Evolutionary conservation across 148 eudicot genomes (phyloP), one percentile per base, ranked within the genome.

Genomic region (Silene uniflora): DNA sequence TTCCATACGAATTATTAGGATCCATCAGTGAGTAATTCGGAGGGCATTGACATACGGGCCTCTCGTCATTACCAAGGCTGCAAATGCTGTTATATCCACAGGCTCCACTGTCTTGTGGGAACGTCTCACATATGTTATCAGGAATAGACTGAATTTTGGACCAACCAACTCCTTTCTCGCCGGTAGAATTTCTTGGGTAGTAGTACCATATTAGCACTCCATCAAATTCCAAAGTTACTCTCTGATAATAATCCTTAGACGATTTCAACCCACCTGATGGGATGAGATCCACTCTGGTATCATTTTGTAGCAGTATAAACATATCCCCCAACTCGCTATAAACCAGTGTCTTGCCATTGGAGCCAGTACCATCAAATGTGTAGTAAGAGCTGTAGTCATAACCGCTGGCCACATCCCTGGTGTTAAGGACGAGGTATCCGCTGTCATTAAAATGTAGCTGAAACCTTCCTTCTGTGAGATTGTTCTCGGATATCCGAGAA

Each of bases 381-480:
- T 69, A 80, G 29, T 80, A 80, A 35, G 75, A 19, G 19, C 16
- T 19, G 67, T 72, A 56, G n/a, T 52, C 25, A 10, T 12, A 72
- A 16, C 69, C 47, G 4, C 52, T 22, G 14, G 67, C 32, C 0
- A 59, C 5, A 4, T 81, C 76, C 60, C 60, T 55, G 39, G 69
- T 66, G 19, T 72, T 69, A 4, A 76, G 67, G 10, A 76, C 73
- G 2, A 81, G 44, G 71, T 76, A 56, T 14, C 83, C 83, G n/a
- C n/a, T n/a, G 21, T 76, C 76, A 1, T 18, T 22, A 54, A 80
- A 17, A 7, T 58, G 46, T 10, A 83, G 16, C 29, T 74, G 79
- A 66, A 88, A 86, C 74, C 86, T 84, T 25, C 91, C 91, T 35
- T 52, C 42, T 3, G 89, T 78, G 77, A 84, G 84, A 49, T 81